Conservation (phyloP, 2,329 filamentous ascomycete genomes). For the Lithohypha guttulata region DNA sequence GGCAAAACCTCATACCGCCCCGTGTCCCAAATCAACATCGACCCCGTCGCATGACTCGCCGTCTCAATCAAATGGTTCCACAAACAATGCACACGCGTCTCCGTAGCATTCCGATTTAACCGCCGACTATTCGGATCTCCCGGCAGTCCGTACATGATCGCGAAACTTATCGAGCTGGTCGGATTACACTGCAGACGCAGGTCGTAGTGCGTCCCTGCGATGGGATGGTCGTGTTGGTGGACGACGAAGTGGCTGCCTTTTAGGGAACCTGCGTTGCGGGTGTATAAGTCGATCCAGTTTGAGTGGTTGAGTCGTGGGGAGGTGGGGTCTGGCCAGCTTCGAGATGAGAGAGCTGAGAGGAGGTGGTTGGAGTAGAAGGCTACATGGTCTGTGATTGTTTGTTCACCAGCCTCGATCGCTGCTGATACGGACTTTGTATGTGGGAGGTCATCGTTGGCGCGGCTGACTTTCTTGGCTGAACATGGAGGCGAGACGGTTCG, state of each 20-base stretch:
- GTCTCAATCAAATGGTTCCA: conserved; percentile 55
- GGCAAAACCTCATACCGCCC: conserved; percentile 48
- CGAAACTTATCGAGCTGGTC: conserved; percentile 54
- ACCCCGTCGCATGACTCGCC: conserved; percentile 44
- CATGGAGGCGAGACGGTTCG: conserved; percentile 16
- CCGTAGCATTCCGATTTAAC: conserved; percentile 49
- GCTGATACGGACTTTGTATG: conserved; percentile 25
- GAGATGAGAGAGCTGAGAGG: conserved; percentile 22
- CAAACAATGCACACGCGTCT: conserved; percentile 51
- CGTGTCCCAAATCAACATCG: conserved; percentile 53
- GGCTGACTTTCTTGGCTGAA: conserved; percentile 2
- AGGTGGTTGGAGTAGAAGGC: conserved; percentile 38
- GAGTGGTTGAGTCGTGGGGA: conserved; percentile 32
- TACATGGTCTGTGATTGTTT: conserved; percentile 39
- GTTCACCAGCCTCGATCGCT: conserved; percentile 43
- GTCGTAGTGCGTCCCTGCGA: conserved; percentile 60
- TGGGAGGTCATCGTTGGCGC: background rate
- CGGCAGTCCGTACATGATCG: conserved; percentile 53
- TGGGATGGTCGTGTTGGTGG: conserved; percentile 62
- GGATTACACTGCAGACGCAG: conserved; percentile 59
- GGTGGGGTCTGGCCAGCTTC: background rate
- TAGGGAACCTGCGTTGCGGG: conserved; percentile 32
- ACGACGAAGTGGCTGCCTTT: conserved; percentile 53
- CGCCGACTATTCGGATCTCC: conserved; percentile 46
- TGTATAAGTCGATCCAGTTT: conserved; percentile 38